Base-by-base conservation (phyloP, 2,329 filamentous ascomycete species). In the Trichoderma lentiforme region DNA sequence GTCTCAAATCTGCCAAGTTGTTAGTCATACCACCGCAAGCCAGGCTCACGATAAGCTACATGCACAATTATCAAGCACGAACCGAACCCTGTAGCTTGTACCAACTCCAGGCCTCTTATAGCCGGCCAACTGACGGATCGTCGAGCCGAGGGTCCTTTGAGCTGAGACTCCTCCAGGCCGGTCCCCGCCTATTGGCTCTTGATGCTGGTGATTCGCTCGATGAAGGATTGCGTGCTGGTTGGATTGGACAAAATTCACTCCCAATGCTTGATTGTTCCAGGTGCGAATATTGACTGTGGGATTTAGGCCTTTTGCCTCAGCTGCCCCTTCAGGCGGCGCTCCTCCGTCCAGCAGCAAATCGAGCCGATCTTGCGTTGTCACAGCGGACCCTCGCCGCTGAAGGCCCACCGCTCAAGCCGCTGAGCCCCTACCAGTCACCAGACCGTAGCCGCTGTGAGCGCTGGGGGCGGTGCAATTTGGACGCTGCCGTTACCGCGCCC, bases 361-460 rank as follows among this genome's bases (percentile, higher is more conserved):
- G 43, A 56, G 57, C 43, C 32, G 68, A 70, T 70, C 68, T 64
- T 28, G 43, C 26, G 43, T 32, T 63, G 68, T 57, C 67, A 62
- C 28, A 70, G 68, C 51, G 68, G 68, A 24, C 68, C 68, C 60
- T 56, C 24, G 39, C 57, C 58, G 60, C 68, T 26, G n/a, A n/a
- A 47, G 60, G 60, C 28, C 69, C 53, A 60, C 69, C 5, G n/a
- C n/a, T n/a, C n/a, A n/a, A n/a, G n/a, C n/a, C n/a, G 26, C 12
- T 47, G 51, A 57, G 43, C 68, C 68, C 56, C 60, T 63, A 36
- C 34, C 12, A 65, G 69, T 71, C 69, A 71, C 61, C 34, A 60
- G 69, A 71, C 69, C 68, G 56, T 9, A 70, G 68, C 68, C 68
- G 56, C 58, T 57, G 62, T 47, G 69, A 36, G 53, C 24, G 32